phyloP scores from a whole-genome alignment of 1,284 basidiomycete species.

The Bjerkandera adusta region DNA sequence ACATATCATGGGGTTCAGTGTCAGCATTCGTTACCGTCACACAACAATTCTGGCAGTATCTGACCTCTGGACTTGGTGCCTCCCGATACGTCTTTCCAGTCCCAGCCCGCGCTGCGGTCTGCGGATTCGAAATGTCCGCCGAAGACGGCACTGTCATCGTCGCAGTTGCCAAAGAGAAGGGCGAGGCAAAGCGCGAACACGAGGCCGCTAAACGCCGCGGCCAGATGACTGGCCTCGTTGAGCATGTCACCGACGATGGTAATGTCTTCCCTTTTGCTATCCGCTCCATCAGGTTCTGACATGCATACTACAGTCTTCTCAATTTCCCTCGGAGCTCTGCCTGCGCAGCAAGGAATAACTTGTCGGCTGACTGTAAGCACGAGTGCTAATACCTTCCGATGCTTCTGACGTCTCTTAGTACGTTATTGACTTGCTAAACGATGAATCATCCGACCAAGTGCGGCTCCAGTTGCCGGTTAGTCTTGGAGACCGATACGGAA shows the following conservation, averaged over 20 bases:
- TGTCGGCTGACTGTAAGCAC: slow-evolving; percentile 42
- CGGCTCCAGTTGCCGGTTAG: slow-evolving; percentile 49
- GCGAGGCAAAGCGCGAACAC: slow-evolving; percentile 41
- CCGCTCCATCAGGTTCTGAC: slow-evolving; percentile 16
- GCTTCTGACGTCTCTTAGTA: not conserved
- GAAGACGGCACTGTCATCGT: slow-evolving; percentile 38
- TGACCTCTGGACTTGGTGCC: slow-evolving; percentile 40
- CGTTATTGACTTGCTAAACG: slow-evolving; percentile 27
- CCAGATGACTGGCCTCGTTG: slow-evolving; percentile 42
- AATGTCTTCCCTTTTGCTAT: slow-evolving; percentile 26
- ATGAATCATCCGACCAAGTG: slow-evolving; percentile 34
- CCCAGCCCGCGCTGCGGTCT: slow-evolving; percentile 49
- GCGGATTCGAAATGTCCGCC: slow-evolving; percentile 45
- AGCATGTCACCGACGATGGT: slow-evolving; percentile 53
- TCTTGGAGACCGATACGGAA: slow-evolving; percentile 50
- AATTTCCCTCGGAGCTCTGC: slow-evolving; percentile 53
- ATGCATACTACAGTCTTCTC: slow-evolving; percentile 44
- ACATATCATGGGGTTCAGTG: too few relatives aligned
- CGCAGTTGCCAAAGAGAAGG: slow-evolving; percentile 49
- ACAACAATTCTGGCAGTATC: slow-evolving; percentile 20
- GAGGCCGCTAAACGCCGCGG: slow-evolving; percentile 40
- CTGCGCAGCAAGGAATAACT: slow-evolving; percentile 36
- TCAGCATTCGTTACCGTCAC: slow-evolving; percentile 11
- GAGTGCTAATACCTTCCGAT: not conserved
- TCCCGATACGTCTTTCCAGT: slow-evolving; percentile 61